Evolutionary conservation across 2,329 filamentous ascomycete species (phyloP), one percentile per base, ranked within the genome.

Genomic region (Cytospora mali): DNA sequence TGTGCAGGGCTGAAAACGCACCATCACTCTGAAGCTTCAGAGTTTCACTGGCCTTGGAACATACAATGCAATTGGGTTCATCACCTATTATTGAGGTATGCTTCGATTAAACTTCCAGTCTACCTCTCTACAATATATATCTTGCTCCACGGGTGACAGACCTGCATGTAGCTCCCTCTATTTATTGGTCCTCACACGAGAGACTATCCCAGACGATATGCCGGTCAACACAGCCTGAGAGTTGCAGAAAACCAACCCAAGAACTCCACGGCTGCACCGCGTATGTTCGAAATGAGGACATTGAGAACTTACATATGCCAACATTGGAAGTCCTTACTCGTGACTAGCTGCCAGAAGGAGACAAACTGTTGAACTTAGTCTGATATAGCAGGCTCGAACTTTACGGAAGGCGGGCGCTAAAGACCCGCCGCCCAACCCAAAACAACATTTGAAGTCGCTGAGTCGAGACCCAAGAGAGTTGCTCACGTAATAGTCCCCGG

Each of bases 331-430:
- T 39, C 5, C 35, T n/a, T 39, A 39, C 35, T 39, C 35, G 35
- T 39, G 35, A n/a, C 35, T 6, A 39, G 16, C 35, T 18, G 16
- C n/a, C 35, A 39, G 35, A 39, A 14, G 35, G 35, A n/a, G 3
- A 39, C 14, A 39, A 5, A 6, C n/a, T n/a, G n/a, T n/a, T 3
- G 31, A 13, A 33, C 6, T 5, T 33, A n/a, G n/a, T 16, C 14
- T 16, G 33, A 13, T 33, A 7, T 14, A 16, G 4, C 33, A 39
- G 16, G 14, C 35, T 49, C 46, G 28, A 29, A 35, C 57, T 50
- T 50, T 25, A 28, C 56, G 52, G 28, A 21, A 46, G 31, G 42
- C 57, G 57, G 57, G 57, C 57, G 33, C 57, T 59, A 53, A 46
- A 53, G 29, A 59, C 48, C 49, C 49, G 57, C 56, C 50, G 39